Base-by-base conservation (phyloP, 2,329 filamentous ascomycete genomes). In the Calonectria naviculata region DNA sequence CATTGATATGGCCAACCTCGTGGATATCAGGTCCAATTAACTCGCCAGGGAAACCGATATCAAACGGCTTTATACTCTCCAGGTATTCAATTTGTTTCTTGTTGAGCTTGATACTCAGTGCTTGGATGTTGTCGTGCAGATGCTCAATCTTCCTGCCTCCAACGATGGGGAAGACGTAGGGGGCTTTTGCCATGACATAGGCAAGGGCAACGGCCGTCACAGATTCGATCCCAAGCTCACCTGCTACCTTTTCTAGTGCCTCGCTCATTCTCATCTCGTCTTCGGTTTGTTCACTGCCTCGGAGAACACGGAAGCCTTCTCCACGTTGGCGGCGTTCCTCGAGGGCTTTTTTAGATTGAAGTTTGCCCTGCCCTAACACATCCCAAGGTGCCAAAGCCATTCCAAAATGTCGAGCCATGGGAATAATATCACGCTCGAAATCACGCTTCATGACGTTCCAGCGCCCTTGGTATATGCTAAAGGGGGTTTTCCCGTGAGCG, bases 301-400 rank as follows among this genome's bases (percentile, higher is more conserved):
- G 34, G 5, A 9, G 34, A 12, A 36, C 34, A n/a, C n/a, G n/a
- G n/a, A n/a, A n/a, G n/a, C n/a, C 9, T 36, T 13, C 15, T 36
- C 34, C 34, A 9, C 34, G 34, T 9, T 13, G 5, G 34, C 9
- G 5, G 34, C 34, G 34, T 12, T 9, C 34, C 34, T 36, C 34
- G 3, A 36, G 34, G 3, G 10, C 9, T 36, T 36, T 36, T 9
- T 13, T 36, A 12, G 34, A 12, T 13, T 36, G 85, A 80, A 89
- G 87, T 66, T 83, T 83, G 82, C 46, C 89, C 89, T 82, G 81
- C 85, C 89, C 89, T 7, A 91, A 81, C 0, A 87, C 88, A 61
- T 89, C 90, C 90, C 90, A 93, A 0, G 91, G 90, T 0, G 85
- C 82, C 5, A 92, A 73, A 26, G 84, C 91, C 91, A 86, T 85